phyloP scores from a whole-genome alignment of 345 rosid genomes.

The Sisymbrium altissimum region DNA sequence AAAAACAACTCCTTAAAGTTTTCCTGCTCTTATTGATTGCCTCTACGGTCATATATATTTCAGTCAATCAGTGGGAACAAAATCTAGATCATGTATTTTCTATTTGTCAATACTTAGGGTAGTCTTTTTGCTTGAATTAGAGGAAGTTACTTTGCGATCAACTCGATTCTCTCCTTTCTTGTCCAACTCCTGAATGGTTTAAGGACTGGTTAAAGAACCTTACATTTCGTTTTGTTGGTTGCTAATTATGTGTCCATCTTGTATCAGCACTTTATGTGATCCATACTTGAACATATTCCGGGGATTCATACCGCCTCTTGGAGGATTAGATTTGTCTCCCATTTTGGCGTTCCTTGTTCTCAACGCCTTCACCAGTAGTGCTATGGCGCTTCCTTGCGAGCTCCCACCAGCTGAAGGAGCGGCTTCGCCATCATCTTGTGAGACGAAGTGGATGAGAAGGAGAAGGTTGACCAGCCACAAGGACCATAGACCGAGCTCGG shows the following conservation, averaged over 20 bases:
- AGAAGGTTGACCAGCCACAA: conserved; percentile 27
- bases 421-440: conserved; percentile 32
- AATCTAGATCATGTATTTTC: not conserved
- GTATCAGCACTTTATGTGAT: conserved; percentile 75
- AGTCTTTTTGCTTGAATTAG: not conserved
- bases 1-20: not conserved
- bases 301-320: conserved; percentile 89
- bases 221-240: not conserved
- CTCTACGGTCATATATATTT: not conserved
- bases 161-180: not conserved
- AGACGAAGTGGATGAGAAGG: conserved; percentile 76
- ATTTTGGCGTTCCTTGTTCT: conserved; percentile 82
- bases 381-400: conserved; percentile 83
- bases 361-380: conserved; percentile 75
- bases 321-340: conserved; percentile 87
- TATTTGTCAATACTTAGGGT: not conserved
- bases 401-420: conserved; percentile 44
- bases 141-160: not conserved
- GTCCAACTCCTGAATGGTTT: not conserved
- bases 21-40: not conserved
- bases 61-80: not conserved
- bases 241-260: conserved; percentile 11
- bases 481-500: conserved; percentile 15
- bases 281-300: conserved; percentile 96
- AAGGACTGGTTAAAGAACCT: not conserved